Conservation (phyloP, 306 rosid species). For the Casuarina glauca region DNA sequence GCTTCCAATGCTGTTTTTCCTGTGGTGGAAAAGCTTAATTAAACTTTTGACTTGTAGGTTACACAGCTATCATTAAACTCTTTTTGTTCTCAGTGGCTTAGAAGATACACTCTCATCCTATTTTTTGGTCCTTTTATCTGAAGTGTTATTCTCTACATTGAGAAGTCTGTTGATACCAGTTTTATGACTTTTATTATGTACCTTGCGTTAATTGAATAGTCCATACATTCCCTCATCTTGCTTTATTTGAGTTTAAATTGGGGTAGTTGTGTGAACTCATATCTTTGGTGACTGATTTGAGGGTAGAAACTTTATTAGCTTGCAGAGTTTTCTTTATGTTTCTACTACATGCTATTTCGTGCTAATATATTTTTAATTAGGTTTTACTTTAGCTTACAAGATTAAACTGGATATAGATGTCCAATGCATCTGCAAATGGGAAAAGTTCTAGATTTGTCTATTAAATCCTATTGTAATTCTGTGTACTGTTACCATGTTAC, state of each 20-base stretch:
- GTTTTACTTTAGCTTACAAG: not conserved
- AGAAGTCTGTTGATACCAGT: not conserved
- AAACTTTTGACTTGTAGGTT: not conserved
- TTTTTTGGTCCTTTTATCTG: not conserved
- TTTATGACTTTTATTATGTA: too few relatives aligned
- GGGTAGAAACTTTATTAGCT: not conserved
- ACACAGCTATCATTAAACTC: not conserved
- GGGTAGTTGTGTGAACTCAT: too few relatives aligned
- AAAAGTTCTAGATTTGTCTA: not conserved
- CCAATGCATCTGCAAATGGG: not conserved
- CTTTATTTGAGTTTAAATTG: too few relatives aligned
- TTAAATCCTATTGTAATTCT: not conserved
- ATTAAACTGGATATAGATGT: not conserved
- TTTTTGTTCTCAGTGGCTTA: not conserved
- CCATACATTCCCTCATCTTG: too few relatives aligned
- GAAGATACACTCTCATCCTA: not conserved
- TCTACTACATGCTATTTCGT: not conserved
- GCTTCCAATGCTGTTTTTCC: not conserved
- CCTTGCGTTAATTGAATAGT: too few relatives aligned
- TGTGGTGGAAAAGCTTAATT: not conserved
- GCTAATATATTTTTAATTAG: not conserved
- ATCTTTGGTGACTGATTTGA: not conserved
- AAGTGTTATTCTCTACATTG: not conserved
- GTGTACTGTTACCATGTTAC: not conserved
- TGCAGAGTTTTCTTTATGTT: not conserved